Conservation (phyloP, 176 grass and related monocot genomes). For the Pontederia paniculata region DNA sequence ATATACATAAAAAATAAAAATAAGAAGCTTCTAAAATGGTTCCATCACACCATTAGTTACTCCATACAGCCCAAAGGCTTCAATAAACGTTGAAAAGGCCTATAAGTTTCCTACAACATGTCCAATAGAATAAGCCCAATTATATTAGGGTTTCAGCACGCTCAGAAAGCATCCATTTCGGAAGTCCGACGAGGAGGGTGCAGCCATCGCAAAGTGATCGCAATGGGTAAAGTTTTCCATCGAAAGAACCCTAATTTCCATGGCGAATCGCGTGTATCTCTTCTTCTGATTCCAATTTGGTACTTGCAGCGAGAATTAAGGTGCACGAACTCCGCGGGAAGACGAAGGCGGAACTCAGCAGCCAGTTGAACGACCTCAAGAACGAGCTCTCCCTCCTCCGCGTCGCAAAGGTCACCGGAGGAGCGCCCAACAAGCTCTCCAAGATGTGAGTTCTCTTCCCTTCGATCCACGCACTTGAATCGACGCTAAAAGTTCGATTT, state of each 20-base stretch:
- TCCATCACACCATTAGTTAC: too few relatives aligned
- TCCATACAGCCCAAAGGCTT: too few relatives aligned
- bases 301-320: not conserved
- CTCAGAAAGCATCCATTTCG: too few relatives aligned
- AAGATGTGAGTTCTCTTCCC: not conserved
- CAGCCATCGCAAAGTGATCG: too few relatives aligned
- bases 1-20: too few relatives aligned
- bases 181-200: too few relatives aligned
- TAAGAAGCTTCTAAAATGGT: too few relatives aligned
- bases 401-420: slow-evolving; percentile 2
- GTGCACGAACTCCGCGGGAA: slow-evolving; percentile 1
- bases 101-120: too few relatives aligned
- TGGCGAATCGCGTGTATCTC: not conserved
- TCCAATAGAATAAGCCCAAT: too few relatives aligned
- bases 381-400: not conserved
- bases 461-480: not conserved
- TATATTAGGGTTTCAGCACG: too few relatives aligned
- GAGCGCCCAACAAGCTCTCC: slow-evolving; percentile 7
- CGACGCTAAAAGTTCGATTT: not conserved
- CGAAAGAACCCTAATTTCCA: not conserved
- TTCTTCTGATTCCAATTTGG: not conserved
- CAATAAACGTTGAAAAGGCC: too few relatives aligned
- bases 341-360: not conserved
- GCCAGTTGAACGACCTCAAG: not conserved
- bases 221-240: too few relatives aligned